Evolutionary conservation across 257 asterid species (phyloP), one percentile per base, ranked within the genome.

Genomic region (Phtheirospermum japonicum): DNA sequence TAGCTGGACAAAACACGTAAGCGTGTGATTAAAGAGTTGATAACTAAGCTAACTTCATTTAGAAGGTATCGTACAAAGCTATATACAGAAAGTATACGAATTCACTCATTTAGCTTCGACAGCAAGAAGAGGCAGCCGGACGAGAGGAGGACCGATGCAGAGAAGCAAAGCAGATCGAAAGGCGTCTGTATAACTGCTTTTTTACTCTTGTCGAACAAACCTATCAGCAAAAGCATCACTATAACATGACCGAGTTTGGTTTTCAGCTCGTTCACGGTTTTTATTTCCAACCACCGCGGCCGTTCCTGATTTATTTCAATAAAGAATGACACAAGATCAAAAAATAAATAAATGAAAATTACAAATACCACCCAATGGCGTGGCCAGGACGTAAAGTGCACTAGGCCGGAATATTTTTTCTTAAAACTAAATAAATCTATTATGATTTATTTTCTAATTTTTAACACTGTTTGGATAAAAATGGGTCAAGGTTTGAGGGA

Each of bases 241-340:
- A 91, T 88, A 0, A 91, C 98, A 52, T 91, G 98, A 0, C 98
- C 98, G 1, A 91, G 80, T 66, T 84, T 91, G 0, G 95, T 91
- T 68, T 91, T 91, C 78, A 91, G 79, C 80, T 79, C 96, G 61
- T 82, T 84, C 9, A 91, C 88, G 0, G 89, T 78, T 74, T 88
- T 88, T 65, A 91, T 80, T 43, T 86, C 94, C 76, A 91, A 64
- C 98, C 98, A 88, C 42, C 71, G 67, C 4, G 98, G 98, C 13
- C 96, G 80, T 76, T 86, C 97, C 98, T 91, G 82, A 30, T 71
- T 14, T n/a, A 12, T n/a, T n/a, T n/a, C n/a, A n/a, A n/a, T n/a
- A n/a, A n/a, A n/a, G n/a, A n/a, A n/a, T n/a, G n/a, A n/a, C n/a
- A n/a, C n/a, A n/a, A n/a, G n/a, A n/a, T n/a, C n/a, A n/a, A n/a